phyloP scores from a whole-genome alignment of 2,329 filamentous ascomycete genomes.

The Fusarium penzigii region DNA sequence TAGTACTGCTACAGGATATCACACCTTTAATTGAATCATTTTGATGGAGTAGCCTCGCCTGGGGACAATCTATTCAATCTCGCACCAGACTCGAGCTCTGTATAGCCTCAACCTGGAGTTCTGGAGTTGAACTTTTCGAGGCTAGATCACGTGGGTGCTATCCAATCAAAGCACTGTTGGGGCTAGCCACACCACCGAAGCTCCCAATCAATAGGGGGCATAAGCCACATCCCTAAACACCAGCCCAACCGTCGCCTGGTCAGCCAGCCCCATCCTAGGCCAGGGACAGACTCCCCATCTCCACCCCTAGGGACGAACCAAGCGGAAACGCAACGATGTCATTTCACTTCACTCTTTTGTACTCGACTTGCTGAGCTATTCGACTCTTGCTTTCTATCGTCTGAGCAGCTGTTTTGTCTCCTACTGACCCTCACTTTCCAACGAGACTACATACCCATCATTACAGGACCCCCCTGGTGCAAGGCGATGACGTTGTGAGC shows the following conservation, averaged over 20 bases:
- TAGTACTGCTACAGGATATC: accelerated
- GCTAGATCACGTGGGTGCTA: slow-evolving; percentile 26
- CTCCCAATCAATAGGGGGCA: slow-evolving; percentile 5
- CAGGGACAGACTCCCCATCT: slow-evolving; percentile 20
- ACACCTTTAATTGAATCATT: slow-evolving; percentile 91
- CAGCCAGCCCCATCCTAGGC: slow-evolving; percentile 27
- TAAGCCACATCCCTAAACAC: neutral
- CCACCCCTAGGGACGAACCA: slow-evolving; percentile 15
- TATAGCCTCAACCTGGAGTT: slow-evolving; percentile 16
- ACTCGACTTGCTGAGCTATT: slow-evolving; percentile 17
- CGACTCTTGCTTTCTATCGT: slow-evolving; percentile 6
- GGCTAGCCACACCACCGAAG: slow-evolving; percentile 2
- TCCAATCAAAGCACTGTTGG: slow-evolving; percentile 15
- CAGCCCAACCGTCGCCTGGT: slow-evolving; percentile 33
- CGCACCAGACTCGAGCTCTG: slow-evolving; percentile 18
- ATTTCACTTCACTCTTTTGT: slow-evolving; percentile 31
- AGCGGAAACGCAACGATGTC: slow-evolving; percentile 24
- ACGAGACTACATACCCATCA: slow-evolving; percentile 10
- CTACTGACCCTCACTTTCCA: slow-evolving; percentile 6
- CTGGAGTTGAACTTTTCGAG: slow-evolving; percentile 30
- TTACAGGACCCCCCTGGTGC: slow-evolving; percentile 10
- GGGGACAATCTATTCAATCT: slow-evolving; percentile 20
- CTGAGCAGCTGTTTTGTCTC: slow-evolving; percentile 7
- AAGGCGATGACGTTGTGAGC: slow-evolving; percentile 30
- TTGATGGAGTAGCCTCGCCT: slow-evolving; percentile 39